Percentiles rank a stretch among this genome's conserved stretches.
These are phyloP conservation scores for Flammula alnicola DNA, from an alignment of 1,284 basidiomycete genomes.

Conservation along the genomic window DNA sequence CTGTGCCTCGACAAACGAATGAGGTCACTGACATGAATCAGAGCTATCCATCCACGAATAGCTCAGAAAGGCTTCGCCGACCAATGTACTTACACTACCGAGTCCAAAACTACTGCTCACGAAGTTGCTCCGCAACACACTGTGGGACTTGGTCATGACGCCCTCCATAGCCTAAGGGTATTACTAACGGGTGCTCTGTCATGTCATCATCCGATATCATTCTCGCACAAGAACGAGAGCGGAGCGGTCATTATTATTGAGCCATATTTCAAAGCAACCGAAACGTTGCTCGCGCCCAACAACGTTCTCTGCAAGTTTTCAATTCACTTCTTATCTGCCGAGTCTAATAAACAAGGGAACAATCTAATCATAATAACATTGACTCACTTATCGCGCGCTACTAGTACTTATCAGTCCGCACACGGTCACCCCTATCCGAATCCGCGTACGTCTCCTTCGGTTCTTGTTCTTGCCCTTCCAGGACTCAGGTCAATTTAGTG, in stretches of 20 bases:
- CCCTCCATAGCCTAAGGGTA: background rate
- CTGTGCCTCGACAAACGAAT: too few relatives aligned
- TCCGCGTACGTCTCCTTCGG: conserved; percentile 9
- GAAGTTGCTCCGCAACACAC: conserved; percentile 6
- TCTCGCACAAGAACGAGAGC: too few relatives aligned
- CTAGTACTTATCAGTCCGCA: background rate
- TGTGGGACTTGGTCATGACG: background rate
- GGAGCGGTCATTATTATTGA: conserved; percentile 7
- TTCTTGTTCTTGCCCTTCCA: conserved; percentile 10
- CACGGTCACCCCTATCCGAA: conserved; percentile 7
- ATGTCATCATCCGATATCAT: conserved; percentile 9
- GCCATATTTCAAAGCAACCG: background rate
- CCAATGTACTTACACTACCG: too few relatives aligned
- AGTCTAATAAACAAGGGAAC: conserved; percentile 7
- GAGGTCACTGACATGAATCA: too few relatives aligned
- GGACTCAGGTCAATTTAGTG: conserved; percentile 4
- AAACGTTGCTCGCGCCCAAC: background rate
- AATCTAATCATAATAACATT: conserved; percentile 8
- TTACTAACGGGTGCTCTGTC: background rate
- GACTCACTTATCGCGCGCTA: conserved; percentile 9
- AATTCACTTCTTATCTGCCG: conserved; percentile 8
- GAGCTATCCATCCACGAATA: too few relatives aligned
- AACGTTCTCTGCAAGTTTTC: background rate
- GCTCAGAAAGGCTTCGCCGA: too few relatives aligned
- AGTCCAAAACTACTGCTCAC: too few relatives aligned